Evolutionary conservation across 495 filamentous ascomycete species (phyloP).

Genomic region (Penicillium soppii): DNA sequence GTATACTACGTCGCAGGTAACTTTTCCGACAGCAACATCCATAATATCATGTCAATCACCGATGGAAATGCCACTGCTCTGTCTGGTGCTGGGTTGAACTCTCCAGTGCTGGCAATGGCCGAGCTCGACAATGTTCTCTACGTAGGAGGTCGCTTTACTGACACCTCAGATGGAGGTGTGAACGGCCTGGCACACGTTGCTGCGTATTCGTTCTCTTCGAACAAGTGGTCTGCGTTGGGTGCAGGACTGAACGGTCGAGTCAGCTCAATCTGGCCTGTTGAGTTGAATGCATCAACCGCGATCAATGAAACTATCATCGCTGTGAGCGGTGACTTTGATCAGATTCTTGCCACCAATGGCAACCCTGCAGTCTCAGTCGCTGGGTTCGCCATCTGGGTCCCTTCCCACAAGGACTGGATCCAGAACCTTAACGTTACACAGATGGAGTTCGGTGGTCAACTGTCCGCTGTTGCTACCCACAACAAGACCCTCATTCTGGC

Average conservation of each 20-base stretch:
- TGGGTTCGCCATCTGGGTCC: conserved; percentile 94
- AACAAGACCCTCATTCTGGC: conserved; percentile 69
- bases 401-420: conserved; percentile 83
- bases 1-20: conserved; percentile 79
- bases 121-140: conserved; percentile 65
- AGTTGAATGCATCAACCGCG: conserved; percentile 74
- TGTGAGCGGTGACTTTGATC: conserved; percentile 77
- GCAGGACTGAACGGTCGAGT: conserved; percentile 85
- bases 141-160: conserved; percentile 82
- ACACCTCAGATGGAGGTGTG: conserved; percentile 60
- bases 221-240: conserved; percentile 77
- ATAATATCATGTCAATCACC: conserved; percentile 75
- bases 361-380: conserved; percentile 58
- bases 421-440: conserved; percentile 70
- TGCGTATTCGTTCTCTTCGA: conserved; percentile 65
- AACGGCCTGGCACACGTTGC: conserved; percentile 70
- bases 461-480: conserved; percentile 65
- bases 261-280: conserved; percentile 65
- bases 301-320: conserved; percentile 71
- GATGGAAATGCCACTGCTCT: conserved; percentile 60
- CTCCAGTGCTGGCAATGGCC: conserved; percentile 69
- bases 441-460: conserved; percentile 64
- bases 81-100: conserved; percentile 75
- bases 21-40: conserved; percentile 64
- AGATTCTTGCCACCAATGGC: conserved; percentile 63